Percentiles rank a stretch among this genome's conserved stretches.
phyloP scores from a whole-genome alignment of 352 stramenopile genomes.

The Phytophthora pseudosyringae region DNA sequence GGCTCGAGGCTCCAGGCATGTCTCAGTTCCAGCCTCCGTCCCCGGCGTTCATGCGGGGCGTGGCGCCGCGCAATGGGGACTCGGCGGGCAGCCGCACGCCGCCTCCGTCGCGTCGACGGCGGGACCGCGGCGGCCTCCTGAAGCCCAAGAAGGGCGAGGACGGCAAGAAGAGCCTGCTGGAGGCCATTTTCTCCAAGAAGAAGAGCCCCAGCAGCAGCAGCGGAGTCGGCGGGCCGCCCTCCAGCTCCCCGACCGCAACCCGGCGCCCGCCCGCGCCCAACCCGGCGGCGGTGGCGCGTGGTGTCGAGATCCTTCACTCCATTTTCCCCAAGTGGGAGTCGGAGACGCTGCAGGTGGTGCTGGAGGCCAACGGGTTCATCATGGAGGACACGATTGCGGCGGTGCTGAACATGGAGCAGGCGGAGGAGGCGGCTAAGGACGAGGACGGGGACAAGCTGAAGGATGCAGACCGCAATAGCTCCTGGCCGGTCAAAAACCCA shows the following conservation, averaged over 20 bases:
- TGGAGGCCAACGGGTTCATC: slow-evolving; percentile 77
- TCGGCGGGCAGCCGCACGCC: slow-evolving; percentile 18
- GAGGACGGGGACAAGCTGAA: slow-evolving; percentile 1
- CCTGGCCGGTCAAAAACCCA: slow-evolving; percentile 70
- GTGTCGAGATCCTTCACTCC: slow-evolving; percentile 75
- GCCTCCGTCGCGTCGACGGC: slow-evolving; percentile 10
- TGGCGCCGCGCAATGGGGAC: slow-evolving; percentile 10
- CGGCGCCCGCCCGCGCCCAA: slow-evolving; percentile 34
- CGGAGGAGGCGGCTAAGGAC: slow-evolving; percentile 29
- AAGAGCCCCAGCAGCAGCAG: slow-evolving; percentile 23
- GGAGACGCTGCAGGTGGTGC: slow-evolving; percentile 66
- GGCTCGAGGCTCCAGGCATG: slow-evolving; percentile 16
- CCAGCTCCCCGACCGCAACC: slow-evolving; percentile 12
- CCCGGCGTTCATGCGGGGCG: slow-evolving; percentile 18
- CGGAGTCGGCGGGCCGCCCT: slow-evolving; percentile 10
- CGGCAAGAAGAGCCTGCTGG: slow-evolving; percentile 48
- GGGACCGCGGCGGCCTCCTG: slow-evolving; percentile 24
- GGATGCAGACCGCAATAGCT: slow-evolving; percentile 15
- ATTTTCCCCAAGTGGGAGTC: slow-evolving; percentile 88
- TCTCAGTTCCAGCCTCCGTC: slow-evolving; percentile 36
- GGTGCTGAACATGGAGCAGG: slow-evolving; percentile 80
- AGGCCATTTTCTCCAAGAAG: slow-evolving; percentile 64
- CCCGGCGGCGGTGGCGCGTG: slow-evolving; percentile 55
- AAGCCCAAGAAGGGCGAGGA: slow-evolving; percentile 45
- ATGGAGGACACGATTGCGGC: slow-evolving; percentile 86